Percentiles rank a stretch among this genome's conserved stretches.
phyloP scores from a whole-genome alignment of 441 rosid species.

The Biscutella laevigata region DNA sequence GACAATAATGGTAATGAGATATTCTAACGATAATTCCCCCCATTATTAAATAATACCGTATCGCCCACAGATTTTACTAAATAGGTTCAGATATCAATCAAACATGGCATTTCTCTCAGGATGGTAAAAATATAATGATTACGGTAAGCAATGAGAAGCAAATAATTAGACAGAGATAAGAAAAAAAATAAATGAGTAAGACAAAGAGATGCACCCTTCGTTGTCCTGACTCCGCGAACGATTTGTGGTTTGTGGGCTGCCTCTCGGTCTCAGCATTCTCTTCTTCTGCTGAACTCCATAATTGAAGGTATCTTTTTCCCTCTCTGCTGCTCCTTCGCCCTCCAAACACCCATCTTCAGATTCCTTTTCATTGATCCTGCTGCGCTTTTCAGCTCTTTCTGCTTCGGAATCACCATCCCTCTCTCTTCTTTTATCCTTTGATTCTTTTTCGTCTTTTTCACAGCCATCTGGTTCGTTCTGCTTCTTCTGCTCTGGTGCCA shows the following conservation, averaged over 20 bases:
- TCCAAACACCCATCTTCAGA: slow-evolving; percentile 83
- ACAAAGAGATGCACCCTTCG: slow-evolving; percentile 63
- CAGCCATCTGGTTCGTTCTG: slow-evolving; percentile 56
- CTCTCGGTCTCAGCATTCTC: slow-evolving; percentile 92
- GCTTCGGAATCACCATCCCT: slow-evolving; percentile 70
- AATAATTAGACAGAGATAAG: not conserved
- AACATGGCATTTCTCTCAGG: slow-evolving; percentile 3
- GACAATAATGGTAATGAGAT: slow-evolving; percentile 14
- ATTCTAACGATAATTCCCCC: not conserved
- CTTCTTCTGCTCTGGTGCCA: slow-evolving; percentile 53
- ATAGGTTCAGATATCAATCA: slow-evolving; percentile 15
- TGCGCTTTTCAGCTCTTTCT: slow-evolving; percentile 75
- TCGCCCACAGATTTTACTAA: slow-evolving; percentile 10
- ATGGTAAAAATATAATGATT: slow-evolving; percentile 7
- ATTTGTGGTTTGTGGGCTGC: slow-evolving; percentile 71
- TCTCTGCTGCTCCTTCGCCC: slow-evolving; percentile 63
- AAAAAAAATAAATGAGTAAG: slow-evolving; percentile 13
- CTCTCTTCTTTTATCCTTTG: slow-evolving; percentile 78
- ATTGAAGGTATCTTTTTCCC: slow-evolving; percentile 63
- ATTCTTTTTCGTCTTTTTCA: slow-evolving; percentile 70
- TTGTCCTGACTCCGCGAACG: slow-evolving; percentile 66
- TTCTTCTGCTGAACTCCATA: slow-evolving; percentile 88
- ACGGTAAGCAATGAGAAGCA: slow-evolving; percentile 15
- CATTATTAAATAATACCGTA: not conserved
- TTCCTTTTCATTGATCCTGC: slow-evolving; percentile 56